phyloP scores from a whole-genome alignment of 768 basidiomycete genomes.

The Boletales sp. region DNA sequence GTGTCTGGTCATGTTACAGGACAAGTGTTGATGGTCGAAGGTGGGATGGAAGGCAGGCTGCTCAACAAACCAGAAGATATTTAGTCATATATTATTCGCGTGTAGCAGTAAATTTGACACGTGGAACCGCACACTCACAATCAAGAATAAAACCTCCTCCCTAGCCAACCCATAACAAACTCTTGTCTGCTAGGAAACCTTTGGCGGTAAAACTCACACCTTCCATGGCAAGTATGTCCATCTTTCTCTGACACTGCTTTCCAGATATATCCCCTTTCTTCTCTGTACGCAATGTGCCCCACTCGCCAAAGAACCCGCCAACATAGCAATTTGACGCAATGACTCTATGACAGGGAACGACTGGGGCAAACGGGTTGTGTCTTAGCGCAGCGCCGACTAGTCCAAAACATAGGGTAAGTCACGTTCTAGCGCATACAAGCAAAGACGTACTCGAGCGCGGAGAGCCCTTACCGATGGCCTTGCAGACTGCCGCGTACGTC shows the following conservation, averaged over 20 bases:
- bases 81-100: too few species aligned
- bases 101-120: too few species aligned
- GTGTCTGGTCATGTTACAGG: constrained; percentile 75
- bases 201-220: constrained; percentile 47
- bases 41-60: too few species aligned
- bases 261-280: constrained; percentile 25
- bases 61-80: too few species aligned
- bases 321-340: constrained; percentile 58
- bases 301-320: constrained; percentile 64
- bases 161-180: constrained; percentile 15
- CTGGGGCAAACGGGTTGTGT: constrained; percentile 64
- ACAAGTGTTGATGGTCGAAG: constrained; percentile 48
- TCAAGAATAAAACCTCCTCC: too few species aligned
- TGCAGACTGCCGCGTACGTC: constrained; percentile 54
- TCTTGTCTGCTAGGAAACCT: constrained; percentile 37
- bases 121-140: too few species aligned
- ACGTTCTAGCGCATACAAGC: background rate
- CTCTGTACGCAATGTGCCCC: constrained; percentile 34
- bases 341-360: constrained; percentile 68
- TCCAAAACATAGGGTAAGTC: too few species aligned
- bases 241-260: constrained; percentile 43
- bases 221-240: constrained; percentile 48
- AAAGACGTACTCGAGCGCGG: constrained; percentile 54
- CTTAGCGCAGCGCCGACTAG: constrained; percentile 62
- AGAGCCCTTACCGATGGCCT: constrained; percentile 49